These are phyloP conservation scores for Penicillium corylophilum DNA, from an alignment of 2,329 filamentous ascomycete genomes.

Conservation along the genomic window DNA sequence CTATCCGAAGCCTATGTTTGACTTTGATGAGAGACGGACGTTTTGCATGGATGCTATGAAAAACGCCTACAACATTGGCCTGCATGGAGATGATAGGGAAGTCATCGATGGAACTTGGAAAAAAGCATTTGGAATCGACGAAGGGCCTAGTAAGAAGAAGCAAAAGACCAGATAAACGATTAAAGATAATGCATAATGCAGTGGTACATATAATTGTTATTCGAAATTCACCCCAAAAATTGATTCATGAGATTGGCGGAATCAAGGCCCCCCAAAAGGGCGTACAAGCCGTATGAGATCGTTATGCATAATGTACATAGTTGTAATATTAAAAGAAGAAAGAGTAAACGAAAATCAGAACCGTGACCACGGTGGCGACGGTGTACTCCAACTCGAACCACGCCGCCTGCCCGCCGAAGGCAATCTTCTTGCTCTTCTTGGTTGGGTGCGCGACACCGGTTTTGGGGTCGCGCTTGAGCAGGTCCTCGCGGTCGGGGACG, in stretches of 20 bases:
- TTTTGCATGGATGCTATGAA: conserved; percentile 69
- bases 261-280: neutral
- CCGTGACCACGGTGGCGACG: conserved; percentile 51
- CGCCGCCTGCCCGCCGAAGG: conserved; percentile 54
- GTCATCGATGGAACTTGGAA: conserved; percentile 54
- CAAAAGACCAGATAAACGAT: conserved; percentile 7
- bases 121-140: conserved; percentile 8
- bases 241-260: neutral
- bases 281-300: conserved; percentile 1
- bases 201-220: neutral
- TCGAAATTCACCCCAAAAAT: neutral
- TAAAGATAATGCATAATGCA: neutral
- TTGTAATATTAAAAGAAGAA: conserved; percentile 29
- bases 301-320: conserved; percentile 14
- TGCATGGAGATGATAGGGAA: conserved; percentile 62
- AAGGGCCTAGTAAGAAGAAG: conserved; percentile 12
- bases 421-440: conserved; percentile 53
- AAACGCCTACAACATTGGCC: conserved; percentile 62
- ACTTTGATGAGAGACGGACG: conserved; percentile 63
- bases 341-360: conserved; percentile 49
- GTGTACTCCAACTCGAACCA: conserved; percentile 60
- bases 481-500: conserved; percentile 58
- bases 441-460: conserved; percentile 50
- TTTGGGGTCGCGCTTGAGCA: conserved; percentile 55
- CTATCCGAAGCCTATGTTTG: conserved; percentile 77